Percentiles rank a stretch among this genome's conserved stretches.
phyloP scores from a whole-genome alignment of 306 rosid genomes.

The Rubus idaeus region DNA sequence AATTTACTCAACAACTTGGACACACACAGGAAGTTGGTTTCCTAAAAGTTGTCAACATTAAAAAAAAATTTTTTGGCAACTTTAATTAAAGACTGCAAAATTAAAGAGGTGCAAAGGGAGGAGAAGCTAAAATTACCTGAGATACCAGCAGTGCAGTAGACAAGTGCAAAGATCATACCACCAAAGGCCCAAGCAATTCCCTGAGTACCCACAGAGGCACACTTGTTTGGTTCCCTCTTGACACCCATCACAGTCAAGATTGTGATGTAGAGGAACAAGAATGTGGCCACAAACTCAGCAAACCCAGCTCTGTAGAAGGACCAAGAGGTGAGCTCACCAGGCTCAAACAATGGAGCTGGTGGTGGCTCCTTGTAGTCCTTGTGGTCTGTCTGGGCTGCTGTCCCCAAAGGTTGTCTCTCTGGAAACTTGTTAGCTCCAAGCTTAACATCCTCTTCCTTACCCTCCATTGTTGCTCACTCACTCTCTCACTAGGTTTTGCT shows the following conservation, averaged over 20 bases:
- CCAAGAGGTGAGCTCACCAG: conserved; percentile 86
- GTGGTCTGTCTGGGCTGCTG: conserved; percentile 63
- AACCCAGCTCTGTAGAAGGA: conserved; percentile 91
- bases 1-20: conserved; percentile 1
- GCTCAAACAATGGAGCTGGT: conserved; percentile 80
- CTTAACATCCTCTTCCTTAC: conserved; percentile 80
- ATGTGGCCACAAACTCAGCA: conserved; percentile 84
- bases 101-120: neutral
- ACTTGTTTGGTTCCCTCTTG: conserved; percentile 38
- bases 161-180: conserved; percentile 95
- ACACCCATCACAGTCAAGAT: conserved; percentile 88
- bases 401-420: conserved; percentile 77
- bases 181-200: conserved; percentile 99
- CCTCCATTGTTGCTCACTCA: conserved; percentile 32
- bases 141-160: conserved; percentile 92
- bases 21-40: neutral
- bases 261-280: conserved; percentile 88
- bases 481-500: neutral
- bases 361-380: conserved; percentile 90
- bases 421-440: conserved; percentile 78
- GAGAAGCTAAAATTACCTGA: conserved; percentile 46
- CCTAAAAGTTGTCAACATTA: neutral
- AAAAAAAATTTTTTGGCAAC: no score
- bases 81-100: neutral
- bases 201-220: conserved; percentile 75